phyloP scores from a whole-genome alignment of 345 rosid species.

The Cochlearia excelsa region DNA sequence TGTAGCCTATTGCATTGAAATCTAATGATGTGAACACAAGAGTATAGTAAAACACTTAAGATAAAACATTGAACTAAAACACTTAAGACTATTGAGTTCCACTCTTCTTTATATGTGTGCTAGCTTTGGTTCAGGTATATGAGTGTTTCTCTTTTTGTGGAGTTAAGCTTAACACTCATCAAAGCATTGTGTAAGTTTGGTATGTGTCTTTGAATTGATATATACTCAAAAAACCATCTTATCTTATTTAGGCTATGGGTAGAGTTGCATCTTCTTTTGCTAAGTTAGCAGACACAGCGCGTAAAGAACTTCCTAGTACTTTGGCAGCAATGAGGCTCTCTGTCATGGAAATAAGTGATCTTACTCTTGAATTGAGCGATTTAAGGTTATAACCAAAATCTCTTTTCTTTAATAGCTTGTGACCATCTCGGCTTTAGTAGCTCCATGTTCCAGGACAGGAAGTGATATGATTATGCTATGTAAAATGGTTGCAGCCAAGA shows the following conservation, averaged over 20 bases:
- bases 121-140: conserved; percentile 1
- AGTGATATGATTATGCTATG: background rate
- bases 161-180: background rate
- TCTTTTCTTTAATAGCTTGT: background rate
- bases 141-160: background rate
- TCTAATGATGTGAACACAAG: background rate
- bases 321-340: conserved; percentile 94
- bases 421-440: background rate
- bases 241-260: conserved; percentile 58
- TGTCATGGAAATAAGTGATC: conserved; percentile 97
- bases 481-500: conserved; percentile 62
- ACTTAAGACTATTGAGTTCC: background rate
- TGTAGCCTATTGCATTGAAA: too few species aligned
- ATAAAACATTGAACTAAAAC: background rate
- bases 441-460: background rate
- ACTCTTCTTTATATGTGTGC: conserved; percentile 7
- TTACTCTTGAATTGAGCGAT: conserved; percentile 84
- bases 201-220: conserved; percentile 7
- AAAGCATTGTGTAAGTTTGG: background rate
- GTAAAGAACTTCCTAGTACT: conserved; percentile 89
- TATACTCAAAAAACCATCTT: background rate
- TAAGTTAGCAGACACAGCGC: conserved; percentile 87
- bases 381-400: conserved; percentile 53
- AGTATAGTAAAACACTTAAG: conserved; percentile 4
- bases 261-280: conserved; percentile 87